Base-by-base conservation (phyloP, 192 early-diverging fungal species). In the Nowakowskiella sp. region DNA sequence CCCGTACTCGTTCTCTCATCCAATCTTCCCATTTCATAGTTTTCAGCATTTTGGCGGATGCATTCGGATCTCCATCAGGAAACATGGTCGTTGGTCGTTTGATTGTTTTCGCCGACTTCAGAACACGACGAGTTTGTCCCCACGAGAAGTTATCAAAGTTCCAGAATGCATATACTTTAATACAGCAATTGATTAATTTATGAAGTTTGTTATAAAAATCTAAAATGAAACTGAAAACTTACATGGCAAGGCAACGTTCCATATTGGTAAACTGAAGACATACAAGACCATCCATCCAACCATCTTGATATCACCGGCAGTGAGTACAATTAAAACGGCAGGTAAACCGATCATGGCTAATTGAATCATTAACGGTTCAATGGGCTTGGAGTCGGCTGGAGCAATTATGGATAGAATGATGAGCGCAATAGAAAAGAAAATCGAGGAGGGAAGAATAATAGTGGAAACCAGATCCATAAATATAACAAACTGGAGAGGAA, bases 81-180 rank as follows among this genome's bases (percentile, higher is more conserved):
- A n/a, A n/a, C n/a, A n/a, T n/a, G n/a, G n/a, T n/a, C n/a, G n/a
- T n/a, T n/a, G n/a, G n/a, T n/a, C n/a, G n/a, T n/a, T n/a, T n/a
- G n/a, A n/a, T n/a, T n/a, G n/a, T 84, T 85, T 56, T 94, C 91
- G 42, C 93, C 95, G 46, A 91, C 81, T n/a, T n/a, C n/a, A n/a
- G n/a, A 1, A 96, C 90, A 23, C 91, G 61, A 76, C 94, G 90
- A 27, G 94, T 98, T 64, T 92, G 94, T 61, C 94, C 95, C 95
- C 95, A 99, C n/a, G 90, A 93, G 62, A 99, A 99, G 62, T 99
- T 92, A 64, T 99, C 95, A 67, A 97, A 92, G 74, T 93, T 91
- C 95, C 95, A 99, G 81, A 94, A 98, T 21, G 94, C 75, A 67
- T 98, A 98, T 23, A 72, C n/a, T n/a, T n/a, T n/a, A n/a, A n/a